These are phyloP conservation scores for Fusarium coicis DNA, from an alignment of 2,329 filamentous ascomycete species.

Conservation along the genomic window DNA sequence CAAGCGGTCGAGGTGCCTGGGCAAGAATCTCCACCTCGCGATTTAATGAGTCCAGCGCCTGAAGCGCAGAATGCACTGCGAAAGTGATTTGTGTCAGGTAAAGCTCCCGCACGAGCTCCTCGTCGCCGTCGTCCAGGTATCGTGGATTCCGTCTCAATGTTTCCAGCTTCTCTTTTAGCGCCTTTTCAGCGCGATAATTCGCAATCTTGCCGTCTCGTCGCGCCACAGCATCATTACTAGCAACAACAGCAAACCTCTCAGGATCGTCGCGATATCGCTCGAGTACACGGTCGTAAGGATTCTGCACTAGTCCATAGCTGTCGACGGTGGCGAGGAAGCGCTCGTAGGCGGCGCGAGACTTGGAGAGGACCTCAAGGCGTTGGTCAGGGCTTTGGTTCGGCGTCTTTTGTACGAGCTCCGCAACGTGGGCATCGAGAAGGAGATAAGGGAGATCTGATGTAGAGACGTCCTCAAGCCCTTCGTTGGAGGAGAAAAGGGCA, in stretches of 20 bases:
- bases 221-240: slow-evolving; percentile 69
- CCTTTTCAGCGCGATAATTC: slow-evolving; percentile 86
- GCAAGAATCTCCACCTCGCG: slow-evolving; percentile 87
- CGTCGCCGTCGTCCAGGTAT: slow-evolving; percentile 76
- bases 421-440: slow-evolving; percentile 79
- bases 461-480: slow-evolving; percentile 85
- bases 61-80: slow-evolving; percentile 82
- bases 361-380: slow-evolving; percentile 70
- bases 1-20: slow-evolving; percentile 70
- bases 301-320: slow-evolving; percentile 77
- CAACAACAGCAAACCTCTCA: slow-evolving; percentile 76
- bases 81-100: slow-evolving; percentile 81
- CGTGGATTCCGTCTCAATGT: slow-evolving; percentile 56
- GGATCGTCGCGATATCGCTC: slow-evolving; percentile 79
- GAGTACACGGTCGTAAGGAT: slow-evolving; percentile 74
- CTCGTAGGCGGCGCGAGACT: slow-evolving; percentile 78
- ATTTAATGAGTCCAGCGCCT: slow-evolving; percentile 85
- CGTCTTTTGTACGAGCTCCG: slow-evolving; percentile 79
- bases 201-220: slow-evolving; percentile 86
- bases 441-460: slow-evolving; percentile 90
- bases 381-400: slow-evolving; percentile 63
- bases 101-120: slow-evolving; percentile 82
- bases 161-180: slow-evolving; percentile 84
- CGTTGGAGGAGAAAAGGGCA: slow-evolving; percentile 90
- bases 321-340: slow-evolving; percentile 81